phyloP scores from a whole-genome alignment of 2,329 filamentous ascomycete species.

The Fusarium nygamai region DNA sequence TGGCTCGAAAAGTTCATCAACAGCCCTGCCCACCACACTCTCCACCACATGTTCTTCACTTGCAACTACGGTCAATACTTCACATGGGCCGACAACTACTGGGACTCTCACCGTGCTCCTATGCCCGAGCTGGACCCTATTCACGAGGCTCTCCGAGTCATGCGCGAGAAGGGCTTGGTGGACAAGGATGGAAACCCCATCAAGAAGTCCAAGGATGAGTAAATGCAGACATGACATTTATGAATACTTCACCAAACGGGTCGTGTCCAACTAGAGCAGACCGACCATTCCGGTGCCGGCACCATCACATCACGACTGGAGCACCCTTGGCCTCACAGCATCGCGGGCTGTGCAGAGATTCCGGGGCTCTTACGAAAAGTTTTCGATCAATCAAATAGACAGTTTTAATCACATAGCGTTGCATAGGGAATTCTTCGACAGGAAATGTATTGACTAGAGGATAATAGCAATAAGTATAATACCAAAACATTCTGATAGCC shows the following conservation, averaged over 20 bases:
- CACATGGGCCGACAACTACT: slow-evolving; percentile 58
- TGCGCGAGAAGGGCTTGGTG: slow-evolving; percentile 56
- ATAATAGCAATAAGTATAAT: slow-evolving; percentile 44
- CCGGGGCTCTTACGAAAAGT: slow-evolving; percentile 28
- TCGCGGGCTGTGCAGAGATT: slow-evolving; percentile 8
- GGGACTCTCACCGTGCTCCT: slow-evolving; percentile 56
- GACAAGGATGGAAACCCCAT: slow-evolving; percentile 56
- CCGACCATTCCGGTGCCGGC: slow-evolving; percentile 33
- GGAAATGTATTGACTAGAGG: slow-evolving; percentile 44
- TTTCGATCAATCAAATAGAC: slow-evolving; percentile 26
- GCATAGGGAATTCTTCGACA: slow-evolving; percentile 32
- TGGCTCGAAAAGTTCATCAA: slow-evolving; percentile 59
- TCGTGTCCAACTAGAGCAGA: slow-evolving; percentile 3
- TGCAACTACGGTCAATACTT: slow-evolving; percentile 62
- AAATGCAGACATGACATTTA: slow-evolving; percentile 6
- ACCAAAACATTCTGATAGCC: slow-evolving; percentile 41
- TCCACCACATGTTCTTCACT: slow-evolving; percentile 61
- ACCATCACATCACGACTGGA: slow-evolving; percentile 26
- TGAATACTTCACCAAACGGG: neutral
- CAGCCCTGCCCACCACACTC: slow-evolving; percentile 58
- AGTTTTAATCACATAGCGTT: slow-evolving; percentile 36
- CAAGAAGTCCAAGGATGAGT: slow-evolving; percentile 45
- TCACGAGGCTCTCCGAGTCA: slow-evolving; percentile 55
- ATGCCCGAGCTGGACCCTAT: slow-evolving; percentile 55
- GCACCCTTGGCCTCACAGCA: slow-evolving; percentile 10